Conservation (phyloP, 306 rosid genomes). For the Glycyrrhiza uralensis region DNA sequence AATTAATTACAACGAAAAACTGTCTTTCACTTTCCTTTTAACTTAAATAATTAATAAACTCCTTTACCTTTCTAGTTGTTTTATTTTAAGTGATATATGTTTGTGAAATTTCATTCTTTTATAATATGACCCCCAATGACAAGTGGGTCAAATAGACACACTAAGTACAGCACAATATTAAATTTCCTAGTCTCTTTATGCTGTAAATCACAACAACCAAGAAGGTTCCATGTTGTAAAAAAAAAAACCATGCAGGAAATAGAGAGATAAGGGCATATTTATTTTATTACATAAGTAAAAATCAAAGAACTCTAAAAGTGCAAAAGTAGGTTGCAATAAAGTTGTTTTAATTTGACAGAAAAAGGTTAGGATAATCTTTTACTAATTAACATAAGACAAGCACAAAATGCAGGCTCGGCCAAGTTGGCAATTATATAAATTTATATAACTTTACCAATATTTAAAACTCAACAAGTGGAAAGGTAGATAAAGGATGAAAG, state of each 20-base stretch:
- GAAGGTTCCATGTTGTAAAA: conserved; percentile 3
- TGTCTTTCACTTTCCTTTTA: neutral
- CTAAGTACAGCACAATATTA: neutral
- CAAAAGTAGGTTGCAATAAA: neutral
- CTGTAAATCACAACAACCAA: conserved; percentile 2
- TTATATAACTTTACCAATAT: neutral
- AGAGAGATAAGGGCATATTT: conserved; percentile 34
- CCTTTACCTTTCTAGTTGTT: neutral
- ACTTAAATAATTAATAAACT: neutral
- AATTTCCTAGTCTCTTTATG: neutral
- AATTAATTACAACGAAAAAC: too few species aligned
- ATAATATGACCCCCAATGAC: neutral
- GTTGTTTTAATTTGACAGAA: neutral
- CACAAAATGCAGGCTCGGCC: conserved; percentile 3
- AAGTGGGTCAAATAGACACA: neutral
- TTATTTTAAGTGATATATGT: neutral
- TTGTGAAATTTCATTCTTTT: neutral
- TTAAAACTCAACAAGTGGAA: neutral
- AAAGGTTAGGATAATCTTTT: neutral
- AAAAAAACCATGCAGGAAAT: neutral
- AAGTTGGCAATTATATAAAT: conserved; percentile 17
- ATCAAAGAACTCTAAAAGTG: neutral
- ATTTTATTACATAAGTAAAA: neutral
- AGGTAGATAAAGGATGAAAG: neutral
- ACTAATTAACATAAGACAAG: neutral